Percentiles rank a stretch among this genome's conserved stretches.
phyloP scores from a whole-genome alignment of 2,329 filamentous ascomycete genomes.

The Phyllosticta citriasiana region DNA sequence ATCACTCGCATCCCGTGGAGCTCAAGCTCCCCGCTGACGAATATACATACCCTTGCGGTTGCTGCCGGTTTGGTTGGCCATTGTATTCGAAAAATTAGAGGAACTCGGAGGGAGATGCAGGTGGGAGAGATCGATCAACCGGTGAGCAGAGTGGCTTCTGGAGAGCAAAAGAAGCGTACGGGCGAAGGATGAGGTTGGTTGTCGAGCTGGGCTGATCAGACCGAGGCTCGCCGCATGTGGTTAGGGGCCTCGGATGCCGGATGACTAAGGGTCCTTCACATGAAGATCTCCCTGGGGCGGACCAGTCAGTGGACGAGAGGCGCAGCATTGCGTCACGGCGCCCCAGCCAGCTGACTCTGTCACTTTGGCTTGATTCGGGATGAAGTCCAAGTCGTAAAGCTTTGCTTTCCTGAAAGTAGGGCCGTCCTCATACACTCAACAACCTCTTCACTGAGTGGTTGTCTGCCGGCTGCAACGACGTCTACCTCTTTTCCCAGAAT shows the following conservation, averaged over 20 bases:
- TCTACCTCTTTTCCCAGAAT: background rate
- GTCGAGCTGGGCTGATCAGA: constrained; percentile 5
- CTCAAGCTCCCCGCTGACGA: background rate
- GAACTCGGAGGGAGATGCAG: background rate
- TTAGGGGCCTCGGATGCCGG: constrained; percentile 7
- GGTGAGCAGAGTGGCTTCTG: background rate
- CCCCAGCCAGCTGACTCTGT: background rate
- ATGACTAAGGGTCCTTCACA: constrained; percentile 13
- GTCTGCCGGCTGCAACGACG: background rate
- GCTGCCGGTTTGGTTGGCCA: constrained; percentile 29
- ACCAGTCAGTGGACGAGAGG: background rate
- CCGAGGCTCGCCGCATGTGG: constrained; percentile 14
- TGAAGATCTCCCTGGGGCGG: constrained; percentile 7
- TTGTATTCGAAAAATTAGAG: constrained; percentile 13
- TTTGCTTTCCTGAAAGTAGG: background rate
- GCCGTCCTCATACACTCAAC: background rate
- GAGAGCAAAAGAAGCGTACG: background rate
- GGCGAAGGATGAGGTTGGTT: background rate
- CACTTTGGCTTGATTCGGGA: background rate
- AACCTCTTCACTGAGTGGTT: background rate
- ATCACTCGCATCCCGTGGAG: background rate
- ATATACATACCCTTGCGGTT: constrained; percentile 10
- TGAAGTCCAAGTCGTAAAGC: background rate
- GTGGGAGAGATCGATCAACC: background rate
- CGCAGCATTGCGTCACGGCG: background rate